Percentiles rank a stretch among this genome's conserved stretches.
Evolutionary conservation across 148 eudicot species (phyloP).

Genomic region (Spergularia bocconei): DNA sequence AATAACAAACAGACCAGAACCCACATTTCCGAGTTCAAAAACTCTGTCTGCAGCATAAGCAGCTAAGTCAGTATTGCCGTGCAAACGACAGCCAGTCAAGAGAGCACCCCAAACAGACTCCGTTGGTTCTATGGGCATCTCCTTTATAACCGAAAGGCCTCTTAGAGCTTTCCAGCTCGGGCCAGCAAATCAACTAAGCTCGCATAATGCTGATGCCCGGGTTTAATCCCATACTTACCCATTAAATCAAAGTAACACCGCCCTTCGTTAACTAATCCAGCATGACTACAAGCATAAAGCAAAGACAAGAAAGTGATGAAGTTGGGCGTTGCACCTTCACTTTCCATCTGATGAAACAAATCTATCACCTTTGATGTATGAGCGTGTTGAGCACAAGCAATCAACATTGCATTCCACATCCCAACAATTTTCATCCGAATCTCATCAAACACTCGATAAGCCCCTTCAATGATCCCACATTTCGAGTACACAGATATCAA

Average conservation of each 20-base stretch:
- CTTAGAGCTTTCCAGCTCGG: constrained; percentile 74
- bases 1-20: constrained; percentile 67
- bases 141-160: constrained; percentile 54
- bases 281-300: constrained; percentile 85
- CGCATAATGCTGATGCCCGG: constrained; percentile 75
- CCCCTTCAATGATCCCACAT: constrained; percentile 64
- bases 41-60: constrained; percentile 80
- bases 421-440: constrained; percentile 52
- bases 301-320: constrained; percentile 75
- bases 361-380: constrained; percentile 49
- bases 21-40: constrained; percentile 58
- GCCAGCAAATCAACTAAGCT: constrained; percentile 77
- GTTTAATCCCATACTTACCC: constrained; percentile 62
- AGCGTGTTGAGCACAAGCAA: constrained; percentile 83
- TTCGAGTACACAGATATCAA: constrained; percentile 82
- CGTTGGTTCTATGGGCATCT: constrained; percentile 76
- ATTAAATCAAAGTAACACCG: constrained; percentile 55
- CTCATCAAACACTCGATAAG: constrained; percentile 63
- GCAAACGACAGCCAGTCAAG: constrained; percentile 69
- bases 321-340: constrained; percentile 52
- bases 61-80: constrained; percentile 63
- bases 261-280: constrained; percentile 74
- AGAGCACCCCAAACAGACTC: constrained; percentile 92
- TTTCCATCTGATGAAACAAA: constrained; percentile 51
- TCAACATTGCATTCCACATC: constrained; percentile 86